Evolutionary conservation across 2,329 filamentous ascomycete species (phyloP), one percentile per base, ranked within the genome.

Genomic region (Fusarium mundagurra): DNA sequence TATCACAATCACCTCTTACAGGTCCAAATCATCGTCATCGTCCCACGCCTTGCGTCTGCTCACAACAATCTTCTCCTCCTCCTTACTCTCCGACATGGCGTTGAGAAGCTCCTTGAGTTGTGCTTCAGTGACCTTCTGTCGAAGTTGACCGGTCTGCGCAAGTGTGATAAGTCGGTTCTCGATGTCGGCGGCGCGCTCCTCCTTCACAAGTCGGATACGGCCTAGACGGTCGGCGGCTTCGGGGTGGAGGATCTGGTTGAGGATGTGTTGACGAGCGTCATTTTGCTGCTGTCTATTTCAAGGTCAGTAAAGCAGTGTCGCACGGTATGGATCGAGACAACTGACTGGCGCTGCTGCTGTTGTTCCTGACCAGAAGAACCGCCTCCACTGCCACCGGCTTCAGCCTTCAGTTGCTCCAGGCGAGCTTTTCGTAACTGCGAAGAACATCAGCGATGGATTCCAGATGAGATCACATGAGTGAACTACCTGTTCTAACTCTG

Each of bases 191-290:
- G 96, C 96, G 79, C 96, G 94, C 77, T 92, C 92, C 82, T 95
- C 94, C 85, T 98, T 98, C 81, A 99, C 96, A 69, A 99, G 91
- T 39, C 96, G 93, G 85, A 99, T 98, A 75, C 96, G 94, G 65
- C 94, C 94, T 3, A 99, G 89, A 20, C 96, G 93, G 85, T 99
- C 96, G 69, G 94, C 93, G 24, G 96, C 96, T 80, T 96, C 94
- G 76, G 96, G 96, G 79, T 95, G 92, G 71, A 99, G 94, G 86
- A 99, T 98, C 84, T 98, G 96, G 77, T 89, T 90, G 72, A 99
- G 92, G 77, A 98, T 93, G 68, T 90, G 88, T 78, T 91, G 86
- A 68, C 94, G 93, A 44, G 92, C 92, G 82, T 96, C 93, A 74
- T 90, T 88, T 76, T 89, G 84, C 80, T 85, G 82, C 75, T 88